Conservation (phyloP, 805 yeast genomes). For the Saccharomycopsis oosterbeekiorum region DNA sequence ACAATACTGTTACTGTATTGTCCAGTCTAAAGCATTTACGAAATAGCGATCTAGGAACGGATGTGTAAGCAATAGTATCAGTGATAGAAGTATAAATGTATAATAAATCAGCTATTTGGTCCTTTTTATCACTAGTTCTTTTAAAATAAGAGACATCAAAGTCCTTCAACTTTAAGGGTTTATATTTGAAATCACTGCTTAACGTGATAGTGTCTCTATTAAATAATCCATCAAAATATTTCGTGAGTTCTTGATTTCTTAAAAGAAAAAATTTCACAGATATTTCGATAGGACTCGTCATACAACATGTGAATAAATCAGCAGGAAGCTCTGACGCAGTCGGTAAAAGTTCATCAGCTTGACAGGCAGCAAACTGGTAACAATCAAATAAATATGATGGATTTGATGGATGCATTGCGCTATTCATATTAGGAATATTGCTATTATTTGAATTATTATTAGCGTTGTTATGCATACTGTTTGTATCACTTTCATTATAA, state of each 20-base stretch:
- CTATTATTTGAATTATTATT: background rate
- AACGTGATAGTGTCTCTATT: slow-evolving; percentile 20
- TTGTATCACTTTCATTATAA: background rate
- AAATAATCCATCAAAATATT: slow-evolving; percentile 32
- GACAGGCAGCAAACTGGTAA: slow-evolving; percentile 89
- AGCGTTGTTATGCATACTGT: background rate
- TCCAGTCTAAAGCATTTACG: slow-evolving; percentile 90
- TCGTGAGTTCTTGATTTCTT: slow-evolving; percentile 57
- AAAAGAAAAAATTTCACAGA: slow-evolving; percentile 85
- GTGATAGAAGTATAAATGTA: slow-evolving; percentile 98
- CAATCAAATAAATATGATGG: slow-evolving; percentile 54
- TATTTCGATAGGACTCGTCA: slow-evolving; percentile 92
- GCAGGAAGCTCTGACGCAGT: slow-evolving; percentile 95
- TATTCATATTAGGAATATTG: background rate
- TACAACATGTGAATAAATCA: slow-evolving; percentile 88
- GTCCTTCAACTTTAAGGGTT: slow-evolving; percentile 26
- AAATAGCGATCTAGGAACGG: slow-evolving; percentile 77
- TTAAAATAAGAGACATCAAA: slow-evolving; percentile 58
- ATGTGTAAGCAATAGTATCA: slow-evolving; percentile 96
- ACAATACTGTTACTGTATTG: slow-evolving; percentile 90
- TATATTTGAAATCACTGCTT: slow-evolving; percentile 20
- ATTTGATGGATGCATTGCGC: slow-evolving; percentile 16
- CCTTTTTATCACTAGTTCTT: slow-evolving; percentile 76
- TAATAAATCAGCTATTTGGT: slow-evolving; percentile 90
- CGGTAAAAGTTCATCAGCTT: slow-evolving; percentile 75